Conservation (phyloP, 495 filamentous ascomycete genomes). For the Penicillium argentinense region DNA sequence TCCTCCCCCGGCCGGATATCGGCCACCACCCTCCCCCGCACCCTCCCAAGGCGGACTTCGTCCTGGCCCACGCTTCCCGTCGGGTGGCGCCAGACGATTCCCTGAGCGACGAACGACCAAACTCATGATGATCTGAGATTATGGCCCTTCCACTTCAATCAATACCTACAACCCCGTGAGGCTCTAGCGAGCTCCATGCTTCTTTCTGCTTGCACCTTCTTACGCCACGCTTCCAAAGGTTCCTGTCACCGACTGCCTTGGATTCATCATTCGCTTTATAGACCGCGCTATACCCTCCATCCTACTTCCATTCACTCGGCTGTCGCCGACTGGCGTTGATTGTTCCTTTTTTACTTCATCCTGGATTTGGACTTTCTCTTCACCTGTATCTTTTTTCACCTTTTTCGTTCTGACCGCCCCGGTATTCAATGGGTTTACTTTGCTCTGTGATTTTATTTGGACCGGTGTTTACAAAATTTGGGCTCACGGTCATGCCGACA, state of each 20-base stretch:
- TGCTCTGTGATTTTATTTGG: constrained; percentile 6
- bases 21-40: constrained; percentile 29
- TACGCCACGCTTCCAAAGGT: not conserved
- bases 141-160: not conserved
- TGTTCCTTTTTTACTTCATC: constrained; percentile 3
- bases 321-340: constrained; percentile 17
- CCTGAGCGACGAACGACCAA: constrained; percentile 78
- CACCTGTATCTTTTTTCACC: not conserved
- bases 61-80: constrained; percentile 27
- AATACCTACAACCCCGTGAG: not conserved
- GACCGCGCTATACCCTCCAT: constrained; percentile 26
- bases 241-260: not conserved
- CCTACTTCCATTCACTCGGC: constrained; percentile 11
- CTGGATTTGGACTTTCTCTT: constrained; percentile 8
- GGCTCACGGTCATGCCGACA: constrained; percentile 13
- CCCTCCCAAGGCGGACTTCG: constrained; percentile 34
- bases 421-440: too few species aligned
- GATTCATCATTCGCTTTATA: constrained; percentile 19
- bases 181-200: not conserved
- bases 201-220: constrained; percentile 1
- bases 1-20: constrained; percentile 14
- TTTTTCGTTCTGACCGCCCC: too few species aligned
- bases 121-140: constrained; percentile 78
- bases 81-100: constrained; percentile 45
- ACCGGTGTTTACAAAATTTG: constrained; percentile 14